These are phyloP conservation scores for Berberis vulgaris DNA, from an alignment of 164 flowering plant species.

Conservation along the genomic window DNA sequence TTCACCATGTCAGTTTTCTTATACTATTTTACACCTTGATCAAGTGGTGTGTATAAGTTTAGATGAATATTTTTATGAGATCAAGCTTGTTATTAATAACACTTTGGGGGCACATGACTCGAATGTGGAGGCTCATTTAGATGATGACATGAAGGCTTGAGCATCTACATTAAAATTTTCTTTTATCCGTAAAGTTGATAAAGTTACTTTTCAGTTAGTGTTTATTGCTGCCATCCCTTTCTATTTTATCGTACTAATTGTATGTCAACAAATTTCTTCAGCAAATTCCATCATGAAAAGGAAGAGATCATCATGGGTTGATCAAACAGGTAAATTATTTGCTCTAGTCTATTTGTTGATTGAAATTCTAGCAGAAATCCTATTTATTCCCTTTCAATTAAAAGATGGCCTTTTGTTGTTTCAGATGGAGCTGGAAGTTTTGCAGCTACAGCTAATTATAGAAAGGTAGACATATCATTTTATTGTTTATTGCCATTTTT, in stretches of 20 bases:
- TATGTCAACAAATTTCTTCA: slow-evolving; percentile 8
- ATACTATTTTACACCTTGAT: no score
- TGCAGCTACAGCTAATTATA: slow-evolving; percentile 23
- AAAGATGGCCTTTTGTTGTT: slow-evolving; percentile 9
- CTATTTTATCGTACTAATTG: neutral
- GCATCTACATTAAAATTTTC: no score
- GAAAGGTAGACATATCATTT: slow-evolving; percentile 27
- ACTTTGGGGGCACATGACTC: no score
- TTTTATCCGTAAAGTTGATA: no score
- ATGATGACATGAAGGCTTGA: no score
- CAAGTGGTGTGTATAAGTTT: no score
- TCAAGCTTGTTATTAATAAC: no score
- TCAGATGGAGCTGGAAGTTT: slow-evolving; percentile 36
- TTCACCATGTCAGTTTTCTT: no score
- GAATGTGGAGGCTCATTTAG: no score
- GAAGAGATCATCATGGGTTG: slow-evolving; percentile 10
- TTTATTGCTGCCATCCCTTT: no score
- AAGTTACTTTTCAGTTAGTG: no score
- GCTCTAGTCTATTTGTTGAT: neutral
- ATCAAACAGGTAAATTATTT: neutral
- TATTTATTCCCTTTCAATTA: neutral
- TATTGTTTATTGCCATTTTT: neutral
- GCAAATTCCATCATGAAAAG: slow-evolving; percentile 25
- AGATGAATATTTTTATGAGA: no score
- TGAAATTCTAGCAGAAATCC: neutral